Conservation (phyloP, 768 basidiomycete genomes). For the Artomyces pyxidatus region DNA sequence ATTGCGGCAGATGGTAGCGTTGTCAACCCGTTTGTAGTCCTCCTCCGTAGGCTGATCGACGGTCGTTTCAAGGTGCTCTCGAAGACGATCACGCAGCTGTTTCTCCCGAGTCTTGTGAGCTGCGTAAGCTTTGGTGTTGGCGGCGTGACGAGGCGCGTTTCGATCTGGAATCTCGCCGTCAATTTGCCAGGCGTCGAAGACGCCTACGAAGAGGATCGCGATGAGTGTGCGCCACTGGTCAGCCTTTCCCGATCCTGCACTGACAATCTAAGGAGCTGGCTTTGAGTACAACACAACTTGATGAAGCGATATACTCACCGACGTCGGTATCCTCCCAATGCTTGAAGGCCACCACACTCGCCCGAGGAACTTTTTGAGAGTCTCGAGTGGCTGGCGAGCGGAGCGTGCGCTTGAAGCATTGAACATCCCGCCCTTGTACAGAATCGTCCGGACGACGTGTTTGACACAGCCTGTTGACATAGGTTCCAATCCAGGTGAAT, state of each 20-base stretch:
- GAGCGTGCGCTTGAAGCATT: background rate
- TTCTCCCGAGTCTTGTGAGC: background rate
- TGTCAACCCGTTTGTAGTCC: background rate
- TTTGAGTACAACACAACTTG: background rate
- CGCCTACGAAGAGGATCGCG: conserved; percentile 12
- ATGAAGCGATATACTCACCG: background rate
- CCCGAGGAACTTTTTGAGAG: conserved; percentile 4
- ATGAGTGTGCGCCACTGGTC: conserved; percentile 18
- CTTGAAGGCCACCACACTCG: background rate
- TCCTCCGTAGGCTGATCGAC: background rate
- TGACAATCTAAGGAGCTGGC: conserved; percentile 1
- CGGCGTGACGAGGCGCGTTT: background rate
- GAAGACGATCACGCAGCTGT: background rate
- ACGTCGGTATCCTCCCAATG: background rate
- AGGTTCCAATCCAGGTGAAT: background rate
- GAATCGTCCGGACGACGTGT: background rate
- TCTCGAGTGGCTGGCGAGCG: conserved; percentile 1
- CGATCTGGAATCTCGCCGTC: conserved; percentile 5
- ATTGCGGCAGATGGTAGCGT: background rate
- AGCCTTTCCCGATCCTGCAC: too few relatives aligned
- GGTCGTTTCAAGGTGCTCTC: background rate
- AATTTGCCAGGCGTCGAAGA: conserved; percentile 17
- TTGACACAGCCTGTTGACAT: background rate
- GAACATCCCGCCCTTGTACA: background rate
- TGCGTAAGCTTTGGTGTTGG: background rate